A percentile compares a stretch with the other conserved stretches of the same genome.
phyloP scores from a whole-genome alignment of 192 early-diverging fungal genomes.

The Coemansia sp. region DNA sequence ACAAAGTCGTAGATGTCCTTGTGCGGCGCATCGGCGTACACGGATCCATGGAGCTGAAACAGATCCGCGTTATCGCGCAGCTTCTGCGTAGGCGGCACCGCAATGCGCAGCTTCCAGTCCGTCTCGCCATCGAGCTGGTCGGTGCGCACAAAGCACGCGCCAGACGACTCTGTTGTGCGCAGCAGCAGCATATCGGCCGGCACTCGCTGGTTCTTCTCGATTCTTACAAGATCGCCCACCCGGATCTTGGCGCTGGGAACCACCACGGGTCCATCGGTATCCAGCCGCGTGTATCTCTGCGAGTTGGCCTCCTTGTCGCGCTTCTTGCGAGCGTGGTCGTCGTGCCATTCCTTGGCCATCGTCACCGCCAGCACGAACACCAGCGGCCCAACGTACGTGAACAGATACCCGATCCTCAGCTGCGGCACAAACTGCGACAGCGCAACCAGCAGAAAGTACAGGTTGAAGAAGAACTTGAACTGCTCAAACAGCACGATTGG shows the following conservation, averaged over 20 bases:
- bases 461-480: constrained; percentile 96
- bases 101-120: constrained; percentile 93
- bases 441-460: constrained; percentile 89
- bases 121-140: constrained; percentile 98
- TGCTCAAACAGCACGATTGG: constrained; percentile 83
- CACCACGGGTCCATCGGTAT: constrained; percentile 56
- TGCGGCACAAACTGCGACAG: constrained; percentile 90
- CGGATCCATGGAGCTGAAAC: constrained; percentile 63
- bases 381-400: constrained; percentile 93
- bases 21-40: constrained; percentile 89
- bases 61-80: constrained; percentile 63
- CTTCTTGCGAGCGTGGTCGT: constrained; percentile 81
- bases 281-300: constrained; percentile 72
- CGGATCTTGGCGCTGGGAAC: constrained; percentile 80
- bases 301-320: constrained; percentile 91
- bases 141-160: constrained; percentile 93
- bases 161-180: constrained; percentile 77
- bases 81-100: constrained; percentile 80
- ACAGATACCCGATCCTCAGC: constrained; percentile 77
- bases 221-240: constrained; percentile 85
- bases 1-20: constrained; percentile 94
- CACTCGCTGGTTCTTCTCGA: constrained; percentile 87
- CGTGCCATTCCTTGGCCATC: constrained; percentile 88
- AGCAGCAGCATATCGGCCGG: constrained; percentile 92
- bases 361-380: constrained; percentile 89